Evolutionary conservation across 345 rosid genomes (phyloP).

Genomic region (Zanthoxylum bungeanum): DNA sequence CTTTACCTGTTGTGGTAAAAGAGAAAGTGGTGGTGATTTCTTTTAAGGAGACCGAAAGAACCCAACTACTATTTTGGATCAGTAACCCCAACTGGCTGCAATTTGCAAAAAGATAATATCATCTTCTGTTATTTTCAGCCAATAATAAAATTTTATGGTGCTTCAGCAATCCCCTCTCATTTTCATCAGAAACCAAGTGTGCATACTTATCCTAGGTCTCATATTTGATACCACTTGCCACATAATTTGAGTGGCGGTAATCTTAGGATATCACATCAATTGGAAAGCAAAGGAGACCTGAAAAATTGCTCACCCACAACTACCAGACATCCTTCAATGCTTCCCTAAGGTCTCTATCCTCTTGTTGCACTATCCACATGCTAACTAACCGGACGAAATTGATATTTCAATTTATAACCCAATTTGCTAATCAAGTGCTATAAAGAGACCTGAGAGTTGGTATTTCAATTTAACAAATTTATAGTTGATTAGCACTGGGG

Average conservation of each 20-base stretch:
- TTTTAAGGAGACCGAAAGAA: constrained; percentile 25
- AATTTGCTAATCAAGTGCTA: too few species aligned
- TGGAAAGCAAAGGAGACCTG: neutral
- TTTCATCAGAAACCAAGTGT: neutral
- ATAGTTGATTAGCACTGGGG: too few species aligned
- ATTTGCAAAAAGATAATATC: neutral
- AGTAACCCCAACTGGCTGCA: neutral
- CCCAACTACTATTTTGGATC: neutral
- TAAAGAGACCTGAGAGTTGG: too few species aligned
- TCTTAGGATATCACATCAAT: neutral
- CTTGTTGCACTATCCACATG: too few species aligned
- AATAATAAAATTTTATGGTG: neutral
- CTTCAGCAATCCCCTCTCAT: neutral
- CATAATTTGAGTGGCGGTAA: neutral
- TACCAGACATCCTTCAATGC: neutral
- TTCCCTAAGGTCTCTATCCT: neutral
- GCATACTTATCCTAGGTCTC: neutral
- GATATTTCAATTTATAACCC: too few species aligned
- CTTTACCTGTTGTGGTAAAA: neutral
- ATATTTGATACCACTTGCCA: too few species aligned
- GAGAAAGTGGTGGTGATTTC: neutral
- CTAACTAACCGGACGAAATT: too few species aligned
- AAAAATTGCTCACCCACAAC: neutral
- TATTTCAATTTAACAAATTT: too few species aligned
- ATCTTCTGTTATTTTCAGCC: neutral